Percentiles rank a stretch among this genome's conserved stretches.
Evolutionary conservation across 345 rosid species (phyloP).

Genomic region (Durio zibethinus): DNA sequence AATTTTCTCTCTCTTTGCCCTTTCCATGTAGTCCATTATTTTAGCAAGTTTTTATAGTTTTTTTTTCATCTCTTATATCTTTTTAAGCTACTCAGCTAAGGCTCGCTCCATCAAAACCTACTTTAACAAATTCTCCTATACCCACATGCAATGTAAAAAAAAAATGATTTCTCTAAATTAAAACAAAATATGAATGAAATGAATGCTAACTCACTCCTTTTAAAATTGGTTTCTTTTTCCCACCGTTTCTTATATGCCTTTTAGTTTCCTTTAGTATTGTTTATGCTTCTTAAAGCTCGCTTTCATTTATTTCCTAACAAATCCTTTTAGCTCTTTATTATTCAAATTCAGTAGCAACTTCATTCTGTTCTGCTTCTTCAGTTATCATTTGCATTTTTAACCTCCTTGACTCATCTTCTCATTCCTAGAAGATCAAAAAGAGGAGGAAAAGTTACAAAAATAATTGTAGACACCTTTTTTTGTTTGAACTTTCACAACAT

Average conservation of each 20-base stretch:
- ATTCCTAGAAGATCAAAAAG: conserved; percentile 49
- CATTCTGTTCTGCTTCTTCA: conserved; percentile 88
- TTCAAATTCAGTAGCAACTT: conserved; percentile 74
- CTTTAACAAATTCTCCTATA: conserved; percentile 78
- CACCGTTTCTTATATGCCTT: conserved; percentile 53
- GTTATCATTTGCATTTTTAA: conserved; percentile 69
- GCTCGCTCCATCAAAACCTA: conserved; percentile 72
- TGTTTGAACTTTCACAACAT: no score
- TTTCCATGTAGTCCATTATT: conserved; percentile 88
- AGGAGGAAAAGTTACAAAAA: not conserved
- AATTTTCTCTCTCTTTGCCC: conserved; percentile 92
- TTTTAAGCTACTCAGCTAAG: conserved; percentile 74
- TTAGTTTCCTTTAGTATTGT: conserved; percentile 69
- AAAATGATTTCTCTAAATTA: not conserved
- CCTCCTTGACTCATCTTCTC: conserved; percentile 82
- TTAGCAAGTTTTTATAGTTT: conserved; percentile 74
- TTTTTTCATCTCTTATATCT: conserved; percentile 93
- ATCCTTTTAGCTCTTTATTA: conserved; percentile 71
- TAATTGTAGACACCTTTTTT: no score
- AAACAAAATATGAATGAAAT: not conserved
- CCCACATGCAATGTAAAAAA: not conserved
- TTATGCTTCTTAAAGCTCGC: conserved; percentile 84
- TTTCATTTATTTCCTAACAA: conserved; percentile 75
- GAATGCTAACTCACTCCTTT: conserved; percentile 63
- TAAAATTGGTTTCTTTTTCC: conserved; percentile 64